phyloP scores from a whole-genome alignment of 495 filamentous ascomycete species.

The Neurospora sp. region DNA sequence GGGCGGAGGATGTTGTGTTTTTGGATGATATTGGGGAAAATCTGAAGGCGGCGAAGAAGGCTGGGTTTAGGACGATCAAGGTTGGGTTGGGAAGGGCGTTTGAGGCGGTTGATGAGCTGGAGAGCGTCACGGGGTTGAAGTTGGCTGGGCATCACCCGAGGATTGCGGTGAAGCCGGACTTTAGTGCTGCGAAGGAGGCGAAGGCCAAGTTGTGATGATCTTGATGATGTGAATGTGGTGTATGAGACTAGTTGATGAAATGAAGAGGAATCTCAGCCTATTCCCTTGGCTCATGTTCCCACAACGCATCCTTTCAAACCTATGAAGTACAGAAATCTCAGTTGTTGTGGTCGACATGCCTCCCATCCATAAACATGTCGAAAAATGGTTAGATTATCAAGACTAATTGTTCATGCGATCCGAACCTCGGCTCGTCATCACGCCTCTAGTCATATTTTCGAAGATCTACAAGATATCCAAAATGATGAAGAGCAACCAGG shows the following conservation, averaged over 20 bases:
- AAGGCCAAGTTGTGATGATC: constrained; percentile 29
- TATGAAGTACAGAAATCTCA: not conserved
- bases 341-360: not conserved
- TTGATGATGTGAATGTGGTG: not conserved
- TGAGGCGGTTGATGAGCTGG: constrained; percentile 53
- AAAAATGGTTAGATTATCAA: not conserved
- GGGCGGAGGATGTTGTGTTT: constrained; percentile 67
- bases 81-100: constrained; percentile 67
- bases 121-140: constrained; percentile 39
- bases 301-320: not conserved
- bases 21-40: constrained; percentile 96
- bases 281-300: not conserved
- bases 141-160: constrained; percentile 36
- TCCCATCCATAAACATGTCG: not conserved
- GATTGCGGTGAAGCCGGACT: constrained; percentile 29
- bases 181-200: constrained; percentile 7
- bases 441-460: not conserved
- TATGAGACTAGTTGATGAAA: not conserved
- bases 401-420: no score
- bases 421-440: no score
- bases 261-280: not conserved
- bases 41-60: constrained; percentile 62
- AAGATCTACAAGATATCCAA: not conserved
- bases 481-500: not conserved
- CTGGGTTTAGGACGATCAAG: constrained; percentile 75